Base-by-base conservation (phyloP, 2,329 filamentous ascomycete genomes). In the Clarireedia homoeocarpa region DNA sequence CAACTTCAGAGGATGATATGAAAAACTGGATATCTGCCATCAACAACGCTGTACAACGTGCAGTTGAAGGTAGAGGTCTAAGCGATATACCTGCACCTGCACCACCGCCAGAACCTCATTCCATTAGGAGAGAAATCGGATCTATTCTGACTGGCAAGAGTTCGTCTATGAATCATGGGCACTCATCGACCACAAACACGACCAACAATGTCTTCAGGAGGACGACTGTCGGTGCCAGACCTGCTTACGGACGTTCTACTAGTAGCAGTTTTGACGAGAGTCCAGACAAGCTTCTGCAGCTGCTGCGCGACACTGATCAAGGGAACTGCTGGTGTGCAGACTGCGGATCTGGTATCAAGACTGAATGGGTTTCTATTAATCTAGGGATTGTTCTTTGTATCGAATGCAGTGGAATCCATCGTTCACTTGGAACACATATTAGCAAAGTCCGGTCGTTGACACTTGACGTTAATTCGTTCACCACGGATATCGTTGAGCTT, bases 361-460 rank as follows among this genome's bases (percentile, higher is more conserved):
- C 96, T 23, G 94, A 99, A 71, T 99, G 94, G 94, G 94, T 97
- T 27, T 97, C 94, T 0, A 96, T 99, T 73, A 99, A 99, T 66
- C 79, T 99, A 4, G 94, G 89, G 47, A 96, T 99, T 58, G 86
- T 99, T 53, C 80, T 99, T 20, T 99, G 94, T 74, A 96, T 96
- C 69, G 92, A 99, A 71, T 99, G 94, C 73, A 96, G 91, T 69
- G 94, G 94, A 61, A 96, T 99, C 59, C 94, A 99, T 72, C 85
- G 94, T 44, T 97, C 92, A 1, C 79, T 99, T 3, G 94, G 94
- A 12, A 99, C 94, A 1, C 94, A 99, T 71, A 96, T 99, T 68
- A 96, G 91, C 71, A 99, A 99, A 74, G 84, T 99, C 42, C 88
- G 94, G 53, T 97, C 94, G 12, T 79, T 99, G 44, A 99, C 94